Percentiles rank a stretch among this genome's conserved stretches.
phyloP scores from a whole-genome alignment of 768 basidiomycete species.

The Paxillus involutus region DNA sequence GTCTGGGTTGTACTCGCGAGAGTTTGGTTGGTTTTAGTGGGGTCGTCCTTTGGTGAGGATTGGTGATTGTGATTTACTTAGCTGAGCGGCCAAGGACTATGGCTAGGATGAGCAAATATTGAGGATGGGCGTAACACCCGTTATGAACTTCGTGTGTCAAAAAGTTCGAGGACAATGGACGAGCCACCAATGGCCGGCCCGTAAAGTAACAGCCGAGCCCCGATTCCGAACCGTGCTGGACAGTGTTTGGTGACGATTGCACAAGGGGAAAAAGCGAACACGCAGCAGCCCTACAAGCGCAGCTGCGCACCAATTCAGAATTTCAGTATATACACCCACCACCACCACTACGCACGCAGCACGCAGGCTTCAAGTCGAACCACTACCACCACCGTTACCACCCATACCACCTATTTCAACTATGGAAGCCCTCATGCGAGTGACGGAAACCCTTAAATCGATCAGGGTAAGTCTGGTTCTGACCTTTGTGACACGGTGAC shows the following conservation, averaged over 20 bases:
- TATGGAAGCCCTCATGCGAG: constrained; percentile 70
- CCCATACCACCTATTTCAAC: constrained; percentile 3
- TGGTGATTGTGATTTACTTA: too few species aligned
- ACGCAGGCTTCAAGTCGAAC: background rate
- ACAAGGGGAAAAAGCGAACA: background rate
- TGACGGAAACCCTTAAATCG: constrained; percentile 66
- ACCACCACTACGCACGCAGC: background rate
- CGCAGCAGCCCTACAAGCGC: background rate
- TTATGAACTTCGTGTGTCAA: too few species aligned
- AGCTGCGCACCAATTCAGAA: background rate
- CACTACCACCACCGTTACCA: background rate
- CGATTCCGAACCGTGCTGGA: background rate
- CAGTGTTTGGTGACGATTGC: background rate
- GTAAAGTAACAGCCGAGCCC: background rate
- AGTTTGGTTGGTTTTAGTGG: too few species aligned
- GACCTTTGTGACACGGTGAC: background rate
- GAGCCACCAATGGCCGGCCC: too few species aligned
- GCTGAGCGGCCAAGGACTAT: too few species aligned
- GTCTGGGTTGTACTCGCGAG: too few species aligned
- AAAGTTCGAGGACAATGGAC: too few species aligned
- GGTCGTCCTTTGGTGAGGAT: too few species aligned
- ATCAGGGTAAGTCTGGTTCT: constrained; percentile 54
- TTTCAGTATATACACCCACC: background rate
- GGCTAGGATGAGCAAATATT: too few species aligned
- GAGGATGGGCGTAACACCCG: too few species aligned